These are phyloP conservation scores for Lentinula aciculospora DNA, from an alignment of 768 basidiomycete genomes.

Conservation along the genomic window DNA sequence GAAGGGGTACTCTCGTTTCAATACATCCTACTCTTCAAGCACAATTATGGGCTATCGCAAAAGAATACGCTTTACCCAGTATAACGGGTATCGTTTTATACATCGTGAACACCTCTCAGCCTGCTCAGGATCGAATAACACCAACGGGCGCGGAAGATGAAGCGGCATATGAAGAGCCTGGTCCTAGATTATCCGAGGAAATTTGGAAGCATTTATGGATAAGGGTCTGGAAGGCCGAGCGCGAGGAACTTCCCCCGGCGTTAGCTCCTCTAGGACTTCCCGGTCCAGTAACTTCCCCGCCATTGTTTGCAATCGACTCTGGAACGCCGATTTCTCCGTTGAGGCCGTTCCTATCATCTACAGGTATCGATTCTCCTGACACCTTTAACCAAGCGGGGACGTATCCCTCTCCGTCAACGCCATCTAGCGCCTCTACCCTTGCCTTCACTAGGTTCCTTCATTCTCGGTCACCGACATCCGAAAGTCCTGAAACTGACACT, in stretches of 20 bases:
- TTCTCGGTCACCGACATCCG: constrained; percentile 34
- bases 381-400: constrained; percentile 6
- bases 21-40: constrained; percentile 78
- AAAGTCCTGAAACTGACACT: constrained; percentile 51
- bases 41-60: constrained; percentile 83
- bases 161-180: constrained; percentile 51
- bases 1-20: constrained; percentile 82
- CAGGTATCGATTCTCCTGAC: constrained; percentile 27
- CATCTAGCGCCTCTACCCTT: constrained; percentile 47
- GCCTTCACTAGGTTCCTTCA: constrained; percentile 29
- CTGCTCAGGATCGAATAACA: constrained; percentile 11
- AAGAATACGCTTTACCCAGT: constrained; percentile 89
- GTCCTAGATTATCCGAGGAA: constrained; percentile 81
- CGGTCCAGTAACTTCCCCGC: constrained; percentile 2
- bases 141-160: constrained; percentile 17
- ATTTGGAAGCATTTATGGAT: constrained; percentile 88
- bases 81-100: constrained; percentile 81
- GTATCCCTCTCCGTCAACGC: constrained; percentile 33
- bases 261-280: not conserved
- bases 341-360: constrained; percentile 43
- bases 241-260: constrained; percentile 33
- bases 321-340: constrained; percentile 27
- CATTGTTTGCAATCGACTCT: constrained; percentile 22
- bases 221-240: constrained; percentile 60
- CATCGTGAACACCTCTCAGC: constrained; percentile 36